Evolutionary conservation across 495 filamentous ascomycete genomes (phyloP).

Genomic region (Tuber melanosporum): DNA sequence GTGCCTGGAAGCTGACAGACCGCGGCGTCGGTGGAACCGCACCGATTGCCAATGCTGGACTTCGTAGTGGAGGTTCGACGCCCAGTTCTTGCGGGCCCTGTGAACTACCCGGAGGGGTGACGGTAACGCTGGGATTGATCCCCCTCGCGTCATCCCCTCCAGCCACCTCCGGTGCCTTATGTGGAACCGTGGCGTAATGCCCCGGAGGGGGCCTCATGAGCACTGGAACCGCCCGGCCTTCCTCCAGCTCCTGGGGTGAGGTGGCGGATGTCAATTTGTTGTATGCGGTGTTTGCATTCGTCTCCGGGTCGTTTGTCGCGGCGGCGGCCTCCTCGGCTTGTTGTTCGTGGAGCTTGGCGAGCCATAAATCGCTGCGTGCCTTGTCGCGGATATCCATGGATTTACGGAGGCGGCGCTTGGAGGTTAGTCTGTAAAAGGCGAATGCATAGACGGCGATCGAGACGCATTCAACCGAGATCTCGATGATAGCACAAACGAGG

Average conservation of each 20-base stretch:
- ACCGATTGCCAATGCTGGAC: conserved; percentile 21
- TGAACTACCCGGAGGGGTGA: neutral
- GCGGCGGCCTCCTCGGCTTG: conserved; percentile 66
- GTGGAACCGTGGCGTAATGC: conserved; percentile 28
- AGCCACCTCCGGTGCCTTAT: conserved; percentile 20
- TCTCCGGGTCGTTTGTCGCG: conserved; percentile 25
- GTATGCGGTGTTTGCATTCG: conserved; percentile 39
- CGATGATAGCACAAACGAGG: conserved; percentile 93
- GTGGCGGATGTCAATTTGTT: conserved; percentile 31
- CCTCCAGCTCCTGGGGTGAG: conserved; percentile 21
- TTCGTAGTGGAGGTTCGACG: neutral
- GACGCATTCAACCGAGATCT: conserved; percentile 86
- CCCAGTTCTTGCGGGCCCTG: neutral
- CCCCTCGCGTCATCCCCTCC: conserved; percentile 1
- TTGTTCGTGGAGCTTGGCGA: conserved; percentile 85
- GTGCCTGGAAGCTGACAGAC: conserved; percentile 34
- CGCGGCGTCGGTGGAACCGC: conserved; percentile 33
- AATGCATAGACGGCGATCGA: conserved; percentile 87
- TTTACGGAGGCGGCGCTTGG: conserved; percentile 87
- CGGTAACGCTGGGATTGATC: neutral
- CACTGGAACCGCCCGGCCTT: conserved; percentile 26
- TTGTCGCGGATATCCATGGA: conserved; percentile 93
- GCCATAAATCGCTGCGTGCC: conserved; percentile 87
- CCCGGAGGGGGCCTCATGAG: conserved; percentile 28
- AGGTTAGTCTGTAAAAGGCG: conserved; percentile 93